These are phyloP conservation scores for Zymoseptoria pseudotritici DNA, from an alignment of 2,329 filamentous ascomycete genomes.

Conservation along the genomic window DNA sequence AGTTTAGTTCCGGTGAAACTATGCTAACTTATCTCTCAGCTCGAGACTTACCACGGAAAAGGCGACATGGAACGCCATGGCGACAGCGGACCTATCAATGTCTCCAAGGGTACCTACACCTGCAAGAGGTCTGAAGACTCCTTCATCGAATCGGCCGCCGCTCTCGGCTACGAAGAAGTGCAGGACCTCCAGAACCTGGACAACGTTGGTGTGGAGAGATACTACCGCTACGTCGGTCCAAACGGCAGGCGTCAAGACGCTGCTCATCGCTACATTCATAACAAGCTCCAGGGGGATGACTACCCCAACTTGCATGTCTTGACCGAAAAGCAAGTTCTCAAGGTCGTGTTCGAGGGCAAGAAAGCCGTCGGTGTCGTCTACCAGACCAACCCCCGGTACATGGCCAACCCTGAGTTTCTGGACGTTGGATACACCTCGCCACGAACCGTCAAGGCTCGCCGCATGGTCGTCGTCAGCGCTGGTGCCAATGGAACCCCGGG, in stretches of 20 bases:
- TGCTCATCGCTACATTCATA: constrained; percentile 49
- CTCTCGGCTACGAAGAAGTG: constrained; percentile 45
- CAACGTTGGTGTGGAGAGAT: constrained; percentile 34
- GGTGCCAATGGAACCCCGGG: constrained; percentile 52
- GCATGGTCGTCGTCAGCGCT: constrained; percentile 52
- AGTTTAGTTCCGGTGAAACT: not conserved
- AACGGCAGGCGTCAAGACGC: constrained; percentile 52
- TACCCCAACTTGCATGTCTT: constrained; percentile 54
- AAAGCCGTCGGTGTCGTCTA: constrained; percentile 56
- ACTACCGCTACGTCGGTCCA: constrained; percentile 42
- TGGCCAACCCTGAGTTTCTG: constrained; percentile 23
- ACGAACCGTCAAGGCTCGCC: constrained; percentile 44
- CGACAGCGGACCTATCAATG: constrained; percentile 46
- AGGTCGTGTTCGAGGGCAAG: constrained; percentile 28
- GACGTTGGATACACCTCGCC: constrained; percentile 32
- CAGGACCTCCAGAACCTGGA: constrained; percentile 48
- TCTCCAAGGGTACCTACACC: constrained; percentile 46
- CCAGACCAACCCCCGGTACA: constrained; percentile 38
- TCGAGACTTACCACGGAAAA: constrained; percentile 51
- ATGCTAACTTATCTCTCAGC: constrained; percentile 19
- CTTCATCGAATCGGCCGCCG: constrained; percentile 43
- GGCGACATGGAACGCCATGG: constrained; percentile 45
- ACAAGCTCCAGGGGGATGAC: constrained; percentile 40
- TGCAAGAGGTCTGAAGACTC: constrained; percentile 36
- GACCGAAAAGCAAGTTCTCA: constrained; percentile 49